phyloP scores from a whole-genome alignment of 2,329 filamentous ascomycete genomes.

The Rasamsonia emersonii region DNA sequence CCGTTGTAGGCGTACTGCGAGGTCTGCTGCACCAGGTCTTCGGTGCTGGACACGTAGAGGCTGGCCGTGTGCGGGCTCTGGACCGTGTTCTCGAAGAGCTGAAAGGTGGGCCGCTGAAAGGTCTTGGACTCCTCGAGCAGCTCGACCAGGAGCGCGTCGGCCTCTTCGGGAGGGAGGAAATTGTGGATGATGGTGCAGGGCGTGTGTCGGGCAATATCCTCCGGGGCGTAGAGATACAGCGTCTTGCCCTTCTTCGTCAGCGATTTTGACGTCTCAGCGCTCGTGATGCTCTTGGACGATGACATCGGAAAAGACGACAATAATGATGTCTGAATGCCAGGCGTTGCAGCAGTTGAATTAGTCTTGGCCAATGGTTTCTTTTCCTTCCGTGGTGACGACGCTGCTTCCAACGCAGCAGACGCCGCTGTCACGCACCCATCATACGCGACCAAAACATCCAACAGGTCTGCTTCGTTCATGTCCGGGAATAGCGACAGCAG shows the following conservation, averaged over 20 bases:
- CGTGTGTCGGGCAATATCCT: conserved; percentile 72
- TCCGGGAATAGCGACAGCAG: conserved; percentile 67
- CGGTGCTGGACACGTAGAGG: conserved; percentile 70
- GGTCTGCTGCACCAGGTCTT: conserved; percentile 61
- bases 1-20: conserved; percentile 84
- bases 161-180: conserved; percentile 65
- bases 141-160: conserved; percentile 66
- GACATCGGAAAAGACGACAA: conserved; percentile 40
- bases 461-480: conserved; percentile 55
- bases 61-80: conserved; percentile 74
- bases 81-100: conserved; percentile 81
- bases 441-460: conserved; percentile 70
- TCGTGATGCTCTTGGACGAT: conserved; percentile 29
- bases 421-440: conserved; percentile 67
- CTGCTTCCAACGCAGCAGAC: conserved; percentile 43
- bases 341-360: conserved; percentile 11
- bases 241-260: conserved; percentile 72
- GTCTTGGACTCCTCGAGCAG: conserved; percentile 63
- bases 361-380: background rate
- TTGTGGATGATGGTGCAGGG: conserved; percentile 91
- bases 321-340: conserved; percentile 58
- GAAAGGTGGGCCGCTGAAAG: conserved; percentile 66
- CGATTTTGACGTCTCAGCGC: conserved; percentile 22
- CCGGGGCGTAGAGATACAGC: conserved; percentile 70
- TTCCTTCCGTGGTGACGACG: background rate